Base-by-base conservation (phyloP, 2,329 filamentous ascomycete species). In the Amesomyces nigricolor region DNA sequence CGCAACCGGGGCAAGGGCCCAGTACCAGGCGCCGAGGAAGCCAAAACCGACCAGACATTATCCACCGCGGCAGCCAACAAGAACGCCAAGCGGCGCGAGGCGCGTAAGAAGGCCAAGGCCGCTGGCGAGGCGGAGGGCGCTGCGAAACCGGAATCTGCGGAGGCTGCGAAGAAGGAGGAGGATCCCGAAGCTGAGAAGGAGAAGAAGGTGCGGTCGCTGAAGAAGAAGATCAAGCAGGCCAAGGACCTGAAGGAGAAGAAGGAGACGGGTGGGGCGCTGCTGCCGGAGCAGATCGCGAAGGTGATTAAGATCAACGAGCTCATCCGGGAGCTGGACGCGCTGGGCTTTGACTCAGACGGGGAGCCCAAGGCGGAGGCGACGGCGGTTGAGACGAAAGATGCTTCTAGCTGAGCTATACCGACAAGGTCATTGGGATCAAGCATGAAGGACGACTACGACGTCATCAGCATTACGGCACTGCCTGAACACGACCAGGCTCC, bases 261-360 rank as follows among this genome's bases (percentile, higher is more conserved):
- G 71, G 89, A 95, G 22, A 85, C 84, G 54, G 94, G 94, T 17
- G 87, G 89, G 68, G 79, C 82, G 4, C 73, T 99, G 58, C 77
- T 97, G 26, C 92, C 91, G 0, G 94, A 99, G 74, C 94, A 99
- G 74, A 87, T 97, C 61, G 91, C 92, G 64, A 99, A 99, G 75
- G 89, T 99, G 53, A 95, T 96, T 70, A 95, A 94, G 72, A 96
- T 99, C 69, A 90, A 89, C 60, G 94, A 99, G 74, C 79, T 99
- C 49, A 85, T 96, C 56, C 82, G 91, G 11, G 91, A 97, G 69
- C 74, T 99, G 54, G 89, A 95, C 65, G 80, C 82, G 2, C 77
- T 99, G 29, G 92, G 92, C 0, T 90, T 97, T 60, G 87, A 95
- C 69, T 73, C 81, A 1, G 87, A 95, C 9, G 89, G 86, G 2